phyloP scores from a whole-genome alignment of 2,329 filamentous ascomycete species.

The Talaromyces sp. region DNA sequence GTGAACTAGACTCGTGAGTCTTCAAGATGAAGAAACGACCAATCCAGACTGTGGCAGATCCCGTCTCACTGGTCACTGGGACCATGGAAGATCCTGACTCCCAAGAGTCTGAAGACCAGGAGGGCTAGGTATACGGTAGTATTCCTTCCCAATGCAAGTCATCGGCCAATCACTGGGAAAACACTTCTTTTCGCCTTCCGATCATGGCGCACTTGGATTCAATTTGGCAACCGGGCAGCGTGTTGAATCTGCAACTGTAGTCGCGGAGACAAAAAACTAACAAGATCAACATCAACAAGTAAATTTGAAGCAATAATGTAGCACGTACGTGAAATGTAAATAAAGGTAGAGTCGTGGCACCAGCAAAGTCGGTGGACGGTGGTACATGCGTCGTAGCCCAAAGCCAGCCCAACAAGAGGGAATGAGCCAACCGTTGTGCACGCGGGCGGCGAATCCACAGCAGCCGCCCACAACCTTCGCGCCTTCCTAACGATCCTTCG shows the following conservation, averaged over 20 bases:
- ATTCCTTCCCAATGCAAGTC: neutral
- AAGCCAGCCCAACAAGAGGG: conserved; percentile 35
- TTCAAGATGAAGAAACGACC: neutral
- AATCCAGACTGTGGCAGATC: neutral
- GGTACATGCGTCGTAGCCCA: conserved; percentile 28
- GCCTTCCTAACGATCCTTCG: conserved; percentile 25
- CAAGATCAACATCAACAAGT: neutral
- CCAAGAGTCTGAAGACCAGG: neutral
- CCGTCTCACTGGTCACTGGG: neutral
- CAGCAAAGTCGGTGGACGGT: conserved; percentile 24
- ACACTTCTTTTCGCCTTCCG: neutral
- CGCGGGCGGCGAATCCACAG: conserved; percentile 18
- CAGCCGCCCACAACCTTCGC: conserved; percentile 21
- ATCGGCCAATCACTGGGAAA: neutral
- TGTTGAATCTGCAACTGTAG: neutral
- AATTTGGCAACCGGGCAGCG: neutral
- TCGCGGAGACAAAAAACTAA: neutral
- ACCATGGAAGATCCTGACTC: neutral
- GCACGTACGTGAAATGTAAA: neutral
- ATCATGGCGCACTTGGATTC: neutral
- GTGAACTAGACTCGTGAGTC: neutral
- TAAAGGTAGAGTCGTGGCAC: conserved; percentile 36
- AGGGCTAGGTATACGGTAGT: neutral
- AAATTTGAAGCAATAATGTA: neutral
- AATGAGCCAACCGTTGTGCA: conserved; percentile 15